Percentiles rank a stretch among this genome's conserved stretches.
Conservation (phyloP, 139 green algal species). For the Chlamydomonas applanata region DNA sequence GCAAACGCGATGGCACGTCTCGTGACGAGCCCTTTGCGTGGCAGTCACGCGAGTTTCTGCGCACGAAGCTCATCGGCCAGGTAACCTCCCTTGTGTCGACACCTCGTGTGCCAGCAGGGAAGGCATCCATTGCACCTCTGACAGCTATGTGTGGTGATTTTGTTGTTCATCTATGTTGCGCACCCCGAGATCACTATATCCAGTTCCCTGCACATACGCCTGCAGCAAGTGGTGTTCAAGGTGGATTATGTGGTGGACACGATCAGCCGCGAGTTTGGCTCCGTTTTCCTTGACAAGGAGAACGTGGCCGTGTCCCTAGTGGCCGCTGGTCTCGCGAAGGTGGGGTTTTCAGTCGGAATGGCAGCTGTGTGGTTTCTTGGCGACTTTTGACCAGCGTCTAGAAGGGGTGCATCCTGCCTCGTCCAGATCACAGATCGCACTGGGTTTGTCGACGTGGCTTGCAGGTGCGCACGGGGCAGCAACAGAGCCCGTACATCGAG, state of each 20-base stretch:
- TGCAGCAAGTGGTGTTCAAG: constrained; percentile 79
- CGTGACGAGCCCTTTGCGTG: constrained; percentile 94
- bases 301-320: constrained; percentile 80
- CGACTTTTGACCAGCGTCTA: not conserved
- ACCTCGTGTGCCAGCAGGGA: not conserved
- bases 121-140: not conserved
- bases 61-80: constrained; percentile 86
- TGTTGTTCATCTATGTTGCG: too few species aligned
- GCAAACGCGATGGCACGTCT: constrained; percentile 81
- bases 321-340: constrained; percentile 79
- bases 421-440: constrained; percentile 1
- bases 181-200: not conserved
- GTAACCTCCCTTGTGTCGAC: constrained; percentile 25
- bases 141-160: too few species aligned
- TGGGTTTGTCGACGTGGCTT: not conserved
- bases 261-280: constrained; percentile 89
- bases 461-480: constrained; percentile 51
- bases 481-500: constrained; percentile 81
- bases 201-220: not conserved
- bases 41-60: constrained; percentile 87
- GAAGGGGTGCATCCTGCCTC: too few species aligned
- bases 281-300: constrained; percentile 80
- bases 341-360: constrained; percentile 23
- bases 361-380: not conserved
- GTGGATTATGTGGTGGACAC: constrained; percentile 89